Base-by-base conservation (phyloP, 1,284 basidiomycete species). In the Retiboletus flavoniger region DNA sequence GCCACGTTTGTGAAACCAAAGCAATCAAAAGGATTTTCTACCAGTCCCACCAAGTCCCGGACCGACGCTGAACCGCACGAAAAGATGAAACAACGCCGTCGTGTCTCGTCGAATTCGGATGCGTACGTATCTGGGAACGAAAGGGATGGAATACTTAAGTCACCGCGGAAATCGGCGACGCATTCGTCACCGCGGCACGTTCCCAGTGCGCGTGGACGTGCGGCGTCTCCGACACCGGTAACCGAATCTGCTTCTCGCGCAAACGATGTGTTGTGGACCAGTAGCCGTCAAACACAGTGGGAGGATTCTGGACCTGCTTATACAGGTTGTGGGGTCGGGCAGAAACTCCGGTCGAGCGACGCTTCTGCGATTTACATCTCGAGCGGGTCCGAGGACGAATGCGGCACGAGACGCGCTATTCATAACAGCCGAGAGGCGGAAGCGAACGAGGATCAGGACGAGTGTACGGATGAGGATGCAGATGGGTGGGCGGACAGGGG, bases 281-380 rank as follows among this genome's bases (percentile, higher is more conserved):
- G 38, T 32, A 10, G 13, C 46, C 38, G 8, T 45, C 39, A 34
- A 17, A 28, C 26, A 8, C 31, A 29, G 14, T 34, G 11, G 28
- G 13, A 26, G 5, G 41, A 8, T 29, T 28, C 43, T 26, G 43
- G 45, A 46, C 40, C 46, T 36, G 35, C 24, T 17, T 47, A 31
- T 28, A 19, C 24, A 3, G 26, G 28, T 28, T 11, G 24, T 13
- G n/a, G 3, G 17, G 24, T 46, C 2, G 31, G 24, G 9, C 41
- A 46, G 40, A 56, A 57, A 21, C 49, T 53, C 4, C 46, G 61
- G 38, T 16, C 11, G 19, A 67, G 62, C 48, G 64, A 64, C 14
- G 6, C 47, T 7, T 61, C 54, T 42, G 57, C 57, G 8, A 69
- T 69, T 39, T 69, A 56, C 40, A 72, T 72, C 16, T 72, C 70